Evolutionary conservation across 2,329 filamentous ascomycete species (phyloP).

Genomic region (Penicillium sp.): DNA sequence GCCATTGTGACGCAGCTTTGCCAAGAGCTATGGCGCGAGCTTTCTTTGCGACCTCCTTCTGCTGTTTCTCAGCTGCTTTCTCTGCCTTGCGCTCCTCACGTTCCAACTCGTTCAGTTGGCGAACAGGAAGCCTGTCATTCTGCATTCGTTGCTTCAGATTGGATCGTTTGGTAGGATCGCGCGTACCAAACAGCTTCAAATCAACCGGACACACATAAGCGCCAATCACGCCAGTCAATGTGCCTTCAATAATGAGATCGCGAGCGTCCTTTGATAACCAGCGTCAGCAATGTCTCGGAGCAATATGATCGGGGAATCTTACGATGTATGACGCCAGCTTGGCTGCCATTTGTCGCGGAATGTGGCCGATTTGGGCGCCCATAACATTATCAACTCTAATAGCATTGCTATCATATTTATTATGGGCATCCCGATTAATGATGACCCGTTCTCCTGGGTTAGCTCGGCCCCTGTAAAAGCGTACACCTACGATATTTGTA

Average conservation of each 20-base stretch:
- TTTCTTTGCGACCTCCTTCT: conserved; percentile 33
- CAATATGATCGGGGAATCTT: conserved; percentile 15
- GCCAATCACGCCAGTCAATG: conserved; percentile 58
- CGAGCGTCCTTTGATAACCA: conserved; percentile 41
- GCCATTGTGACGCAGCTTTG: conserved; percentile 21
- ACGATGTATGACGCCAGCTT: conserved; percentile 68
- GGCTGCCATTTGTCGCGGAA: conserved; percentile 57
- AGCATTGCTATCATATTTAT: conserved; percentile 65
- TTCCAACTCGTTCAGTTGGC: conserved; percentile 47
- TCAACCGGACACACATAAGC: conserved; percentile 63
- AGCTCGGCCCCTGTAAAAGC: conserved; percentile 57
- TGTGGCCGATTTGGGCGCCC: conserved; percentile 66
- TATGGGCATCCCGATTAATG: conserved; percentile 57
- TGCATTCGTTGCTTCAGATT: conserved; percentile 56
- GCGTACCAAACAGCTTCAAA: conserved; percentile 61
- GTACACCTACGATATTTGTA: conserved; percentile 52
- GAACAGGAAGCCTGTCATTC: conserved; percentile 53
- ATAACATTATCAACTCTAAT: conserved; percentile 71
- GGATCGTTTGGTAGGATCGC: conserved; percentile 45
- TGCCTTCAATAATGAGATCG: conserved; percentile 58
- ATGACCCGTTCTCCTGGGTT: conserved; percentile 56
- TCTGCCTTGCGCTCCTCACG: conserved; percentile 37
- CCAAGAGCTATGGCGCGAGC: conserved; percentile 22
- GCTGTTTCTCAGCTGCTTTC: conserved; percentile 47
- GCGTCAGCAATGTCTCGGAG: not conserved